phyloP scores from a whole-genome alignment of 2,329 filamentous ascomycete genomes.

The Aspergillus unguis region DNA sequence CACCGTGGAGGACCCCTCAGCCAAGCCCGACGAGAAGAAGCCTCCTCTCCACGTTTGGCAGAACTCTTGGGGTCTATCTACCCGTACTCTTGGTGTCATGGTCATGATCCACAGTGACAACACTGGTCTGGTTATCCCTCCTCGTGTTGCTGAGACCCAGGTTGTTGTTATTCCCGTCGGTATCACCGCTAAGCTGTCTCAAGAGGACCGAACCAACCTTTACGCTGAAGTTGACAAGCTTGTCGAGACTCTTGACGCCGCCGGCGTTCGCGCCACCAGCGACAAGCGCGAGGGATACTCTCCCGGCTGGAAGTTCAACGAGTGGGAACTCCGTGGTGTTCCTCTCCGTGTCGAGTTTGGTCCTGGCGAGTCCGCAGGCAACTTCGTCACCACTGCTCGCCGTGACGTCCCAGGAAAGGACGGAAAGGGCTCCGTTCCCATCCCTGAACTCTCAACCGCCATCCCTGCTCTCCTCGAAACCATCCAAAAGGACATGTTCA shows the following conservation, averaged over 20 bases:
- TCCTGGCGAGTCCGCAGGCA: slow-evolving; percentile 84
- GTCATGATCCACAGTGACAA: slow-evolving; percentile 97
- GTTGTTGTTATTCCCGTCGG: slow-evolving; percentile 87
- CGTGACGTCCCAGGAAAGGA: slow-evolving; percentile 67
- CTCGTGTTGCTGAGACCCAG: slow-evolving; percentile 82
- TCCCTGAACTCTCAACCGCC: slow-evolving; percentile 68
- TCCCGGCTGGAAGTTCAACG: slow-evolving; percentile 97
- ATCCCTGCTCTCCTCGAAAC: slow-evolving; percentile 80
- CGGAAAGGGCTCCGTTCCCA: slow-evolving; percentile 75
- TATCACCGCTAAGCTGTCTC: slow-evolving; percentile 79
- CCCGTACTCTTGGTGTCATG: slow-evolving; percentile 97
- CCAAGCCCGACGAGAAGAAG: slow-evolving; percentile 68
- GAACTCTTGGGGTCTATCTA: slow-evolving; percentile 98
- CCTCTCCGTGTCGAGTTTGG: slow-evolving; percentile 94
- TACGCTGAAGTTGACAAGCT: slow-evolving; percentile 73
- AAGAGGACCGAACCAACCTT: slow-evolving; percentile 74
- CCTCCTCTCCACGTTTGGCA: slow-evolving; percentile 89
- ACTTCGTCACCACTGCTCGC: slow-evolving; percentile 78
- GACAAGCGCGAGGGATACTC: slow-evolving; percentile 88
- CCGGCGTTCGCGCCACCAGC: slow-evolving; percentile 71
- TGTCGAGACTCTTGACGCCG: slow-evolving; percentile 64
- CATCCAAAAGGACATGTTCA: slow-evolving; percentile 80
- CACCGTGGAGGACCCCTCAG: slow-evolving; percentile 83
- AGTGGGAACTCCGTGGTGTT: slow-evolving; percentile 96
- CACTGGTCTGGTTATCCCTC: slow-evolving; percentile 89